Base-by-base conservation (phyloP, 2,329 filamentous ascomycete species). In the Aspergillus sp. region DNA sequence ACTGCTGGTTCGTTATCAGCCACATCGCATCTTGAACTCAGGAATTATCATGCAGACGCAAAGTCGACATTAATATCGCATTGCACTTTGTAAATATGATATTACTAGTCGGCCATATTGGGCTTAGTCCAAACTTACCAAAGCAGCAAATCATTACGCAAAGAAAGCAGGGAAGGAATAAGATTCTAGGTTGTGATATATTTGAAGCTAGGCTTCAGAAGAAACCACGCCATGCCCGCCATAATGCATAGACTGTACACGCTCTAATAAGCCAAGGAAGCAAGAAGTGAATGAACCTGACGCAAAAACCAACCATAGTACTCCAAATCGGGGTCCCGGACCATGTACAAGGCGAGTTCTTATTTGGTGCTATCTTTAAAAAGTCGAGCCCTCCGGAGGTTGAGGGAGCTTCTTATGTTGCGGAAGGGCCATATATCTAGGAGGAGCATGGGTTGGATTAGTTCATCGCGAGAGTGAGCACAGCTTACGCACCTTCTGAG, bases 331-430 rank as follows among this genome's bases (percentile, higher is more conserved):
- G 63, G 53, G 59, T 64, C 58, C 61, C 63, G 54, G 62, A 61
- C 55, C 56, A 60, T 68, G 64, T 63, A 61, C 53, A 55, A 69
- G 54, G 64, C 62, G 56, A 54, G 36, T 42, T 42, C 5, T 36
- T 36, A 14, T 36, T 36, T 36, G 10, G 32, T 36, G 10, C 6
- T 42, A 9, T 22, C 22, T 61, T 66, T 66, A 77, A 67, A 84
- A 89, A 32, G 80, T 88, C 31, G 90, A 87, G 59, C 92, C 93
- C 80, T 99, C 95, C 4, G 91, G 86, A 46, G 95, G 95, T 77
- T 99, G 95, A 12, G 92, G 90, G 31, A 97, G 87, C 80, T 98
- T 98, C 85, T 97, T 97, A 81, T 98, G 90, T 67, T 87, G 84
- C 26, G 90, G 88, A 60, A 93, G 86, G 31, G 94, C 94, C 95